These are phyloP conservation scores for Aaosphaeria arxii DNA, from an alignment of 2,329 filamentous ascomycete genomes.

Conservation along the genomic window DNA sequence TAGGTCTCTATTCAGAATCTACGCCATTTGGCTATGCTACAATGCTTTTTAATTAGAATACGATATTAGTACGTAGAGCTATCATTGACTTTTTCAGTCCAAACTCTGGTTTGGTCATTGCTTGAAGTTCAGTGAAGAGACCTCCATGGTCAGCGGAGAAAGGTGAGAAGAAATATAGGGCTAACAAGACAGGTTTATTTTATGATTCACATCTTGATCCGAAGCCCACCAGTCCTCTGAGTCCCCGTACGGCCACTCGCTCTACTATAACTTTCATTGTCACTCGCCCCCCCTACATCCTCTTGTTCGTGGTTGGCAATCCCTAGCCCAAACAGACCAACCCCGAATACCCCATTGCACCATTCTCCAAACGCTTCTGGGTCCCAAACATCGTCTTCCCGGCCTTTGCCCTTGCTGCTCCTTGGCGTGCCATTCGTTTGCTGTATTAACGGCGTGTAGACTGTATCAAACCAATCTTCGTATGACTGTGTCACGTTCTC, in stretches of 20 bases:
- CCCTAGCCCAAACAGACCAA: conserved; percentile 44
- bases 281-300: conserved; percentile 17
- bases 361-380: conserved; percentile 63
- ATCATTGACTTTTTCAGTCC: no score
- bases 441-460: conserved; percentile 36
- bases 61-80: no score
- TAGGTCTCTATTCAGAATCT: no score
- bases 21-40: no score
- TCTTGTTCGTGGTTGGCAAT: conserved; percentile 12
- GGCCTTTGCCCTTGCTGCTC: conserved; percentile 55
- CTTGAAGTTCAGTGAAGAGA: no score
- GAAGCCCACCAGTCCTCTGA: conserved; percentile 25
- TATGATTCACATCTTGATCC: conserved; percentile 24
- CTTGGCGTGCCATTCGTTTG: conserved; percentile 24
- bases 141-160: no score
- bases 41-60: no score
- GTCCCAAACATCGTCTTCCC: conserved; percentile 63
- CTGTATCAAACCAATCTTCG: conserved; percentile 61
- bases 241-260: conserved; percentile 21
- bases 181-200: no score
- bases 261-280: conserved; percentile 20
- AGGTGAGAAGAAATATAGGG: no score
- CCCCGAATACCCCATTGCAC: conserved; percentile 58
- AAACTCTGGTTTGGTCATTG: no score
- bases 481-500: conserved; percentile 62